Percentiles rank a stretch among this genome's conserved stretches.
Evolutionary conservation across 139 green algal species (phyloP).

Genomic region (Closterium sp.): DNA sequence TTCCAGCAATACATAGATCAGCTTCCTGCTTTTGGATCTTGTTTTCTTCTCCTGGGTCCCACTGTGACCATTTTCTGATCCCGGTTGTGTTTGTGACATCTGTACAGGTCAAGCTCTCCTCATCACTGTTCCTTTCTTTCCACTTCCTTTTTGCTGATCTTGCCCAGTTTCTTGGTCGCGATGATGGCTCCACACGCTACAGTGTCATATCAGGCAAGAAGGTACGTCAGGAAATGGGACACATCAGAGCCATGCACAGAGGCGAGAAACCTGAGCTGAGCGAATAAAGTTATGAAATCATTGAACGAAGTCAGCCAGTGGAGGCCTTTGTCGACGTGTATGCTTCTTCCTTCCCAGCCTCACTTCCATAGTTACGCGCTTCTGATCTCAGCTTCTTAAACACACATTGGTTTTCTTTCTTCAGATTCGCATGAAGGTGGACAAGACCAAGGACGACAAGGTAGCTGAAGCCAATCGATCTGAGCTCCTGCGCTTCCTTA

Average conservation of each 20-base stretch:
- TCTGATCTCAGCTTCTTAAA: not conserved
- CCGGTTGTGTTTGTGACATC: not conserved
- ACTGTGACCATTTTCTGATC: too few relatives aligned
- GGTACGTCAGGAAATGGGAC: not conserved
- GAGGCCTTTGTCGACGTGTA: not conserved
- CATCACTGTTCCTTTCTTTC: not conserved
- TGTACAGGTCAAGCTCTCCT: not conserved
- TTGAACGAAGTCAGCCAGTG: not conserved
- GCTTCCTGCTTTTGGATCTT: too few relatives aligned
- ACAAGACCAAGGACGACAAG: constrained; percentile 50
- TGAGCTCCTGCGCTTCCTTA: constrained; percentile 34
- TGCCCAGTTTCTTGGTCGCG: not conserved
- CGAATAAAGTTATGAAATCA: not conserved
- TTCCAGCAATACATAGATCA: too few relatives aligned
- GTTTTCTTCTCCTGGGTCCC: too few relatives aligned
- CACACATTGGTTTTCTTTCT: not conserved
- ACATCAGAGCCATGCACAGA: too few relatives aligned
- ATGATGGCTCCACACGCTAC: not conserved
- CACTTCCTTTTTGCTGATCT: not conserved
- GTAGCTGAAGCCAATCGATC: constrained; percentile 38
- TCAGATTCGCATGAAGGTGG: constrained; percentile 45
- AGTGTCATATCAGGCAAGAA: not conserved
- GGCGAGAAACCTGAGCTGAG: too few relatives aligned
- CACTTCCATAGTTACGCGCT: not conserved
- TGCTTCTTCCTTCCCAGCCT: not conserved